Percentiles rank a stretch among this genome's conserved stretches.
phyloP scores from a whole-genome alignment of 768 basidiomycete species.

The Phallus indusiatus region DNA sequence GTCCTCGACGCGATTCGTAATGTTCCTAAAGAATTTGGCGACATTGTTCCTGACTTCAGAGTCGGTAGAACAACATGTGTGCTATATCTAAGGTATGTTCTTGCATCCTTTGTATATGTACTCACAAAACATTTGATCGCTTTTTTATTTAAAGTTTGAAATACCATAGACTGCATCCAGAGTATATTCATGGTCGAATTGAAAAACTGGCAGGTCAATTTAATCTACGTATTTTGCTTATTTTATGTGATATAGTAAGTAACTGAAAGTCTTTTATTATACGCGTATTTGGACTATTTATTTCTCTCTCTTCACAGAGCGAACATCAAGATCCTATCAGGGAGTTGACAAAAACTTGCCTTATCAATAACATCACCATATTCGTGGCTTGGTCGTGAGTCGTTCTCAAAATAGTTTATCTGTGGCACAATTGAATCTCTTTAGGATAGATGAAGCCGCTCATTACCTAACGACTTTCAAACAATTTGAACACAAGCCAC shows the following conservation, averaged over 20 bases:
- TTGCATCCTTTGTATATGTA: not conserved
- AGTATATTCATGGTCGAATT: constrained; percentile 89
- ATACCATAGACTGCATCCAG: constrained; percentile 95
- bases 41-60: constrained; percentile 90
- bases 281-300: not conserved
- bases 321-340: constrained; percentile 89
- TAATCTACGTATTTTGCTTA: constrained; percentile 73
- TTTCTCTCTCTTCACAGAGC: constrained; percentile 35
- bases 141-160: constrained; percentile 48
- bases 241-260: constrained; percentile 87
- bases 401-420: not conserved
- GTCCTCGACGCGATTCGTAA: constrained; percentile 81
- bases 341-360: constrained; percentile 87
- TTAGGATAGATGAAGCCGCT: constrained; percentile 83
- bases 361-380: constrained; percentile 90
- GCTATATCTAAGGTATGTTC: constrained; percentile 72
- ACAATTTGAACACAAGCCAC: constrained; percentile 87
- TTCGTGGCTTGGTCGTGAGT: constrained; percentile 86
- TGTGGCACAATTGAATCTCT: not conserved
- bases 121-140: not conserved
- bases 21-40: constrained; percentile 89
- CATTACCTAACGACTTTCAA: constrained; percentile 89
- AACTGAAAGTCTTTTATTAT: not conserved
- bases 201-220: constrained; percentile 77
- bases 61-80: constrained; percentile 92